Base-by-base conservation (phyloP, 75 land plant genomes). In the Picea sitchensis region DNA sequence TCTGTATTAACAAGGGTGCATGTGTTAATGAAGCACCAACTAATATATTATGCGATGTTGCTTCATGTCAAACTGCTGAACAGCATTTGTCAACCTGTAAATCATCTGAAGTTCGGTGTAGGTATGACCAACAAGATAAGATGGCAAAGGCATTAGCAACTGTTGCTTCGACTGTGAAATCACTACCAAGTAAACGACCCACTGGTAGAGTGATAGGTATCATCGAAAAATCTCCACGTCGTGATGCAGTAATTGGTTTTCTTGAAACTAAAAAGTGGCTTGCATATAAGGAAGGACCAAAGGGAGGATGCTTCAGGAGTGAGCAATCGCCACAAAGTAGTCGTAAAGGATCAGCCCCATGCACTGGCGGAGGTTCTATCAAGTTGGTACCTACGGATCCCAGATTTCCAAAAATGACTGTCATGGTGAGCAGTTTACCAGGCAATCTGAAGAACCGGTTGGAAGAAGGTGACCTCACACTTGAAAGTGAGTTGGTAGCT, bases 131-230 rank as follows among this genome's bases (percentile, higher is more conserved):
- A 54, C 79, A 58, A n/a, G 61, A 61, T 77, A 84, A 77, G 26
- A 81, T 56, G 62, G 64, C 56, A 20, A 73, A 75, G 44, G 80
- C 89, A 59, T 11, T 92, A 51, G 81, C 68, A 61, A 84, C 77
- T 60, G 58, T 96, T 54, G 81, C 82, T 72, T 82, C 81, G 13
- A 34, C 76, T 38, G 36, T 94, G 21, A 84, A 76, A 73, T 84
- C 81, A 61, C 75, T 41, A 31, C 98, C 95, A n/a, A 86, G 62
- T 41, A 96, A 90, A 83, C 82, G 99, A 38, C 99, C 99, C 14
- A 95, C 99, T 77, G 99, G 95, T 17, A 87, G 77, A 62, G 94
- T 96, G 63, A 86, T 96, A 32, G 82, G 91, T 30, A 86, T 95
- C 56, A 67, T 96, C 44, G 87, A 90, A 67, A 90, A 78, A 54